phyloP scores from a whole-genome alignment of 116 monocot species.

The Dioscorea cayenensis region DNA sequence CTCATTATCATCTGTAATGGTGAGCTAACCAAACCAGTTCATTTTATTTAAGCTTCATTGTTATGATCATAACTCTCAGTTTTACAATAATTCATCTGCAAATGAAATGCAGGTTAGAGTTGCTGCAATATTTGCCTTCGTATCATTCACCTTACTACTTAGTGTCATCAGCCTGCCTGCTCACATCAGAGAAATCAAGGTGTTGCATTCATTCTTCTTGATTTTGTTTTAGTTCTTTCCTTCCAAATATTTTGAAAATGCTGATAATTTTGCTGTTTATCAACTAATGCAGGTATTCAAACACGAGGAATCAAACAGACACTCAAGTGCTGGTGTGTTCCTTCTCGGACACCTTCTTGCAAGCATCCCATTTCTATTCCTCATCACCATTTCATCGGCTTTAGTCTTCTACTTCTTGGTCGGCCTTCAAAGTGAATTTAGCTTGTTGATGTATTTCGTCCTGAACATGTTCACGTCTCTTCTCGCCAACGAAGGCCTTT shows the following conservation, averaged over 20 bases:
- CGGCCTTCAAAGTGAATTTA: slow-evolving; percentile 78
- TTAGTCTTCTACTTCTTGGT: slow-evolving; percentile 81
- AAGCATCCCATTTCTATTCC: slow-evolving; percentile 86
- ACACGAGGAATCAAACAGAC: slow-evolving; percentile 73
- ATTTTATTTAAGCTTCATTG: too few relatives aligned
- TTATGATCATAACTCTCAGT: not conserved
- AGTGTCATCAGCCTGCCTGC: slow-evolving; percentile 81
- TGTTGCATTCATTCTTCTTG: not conserved
- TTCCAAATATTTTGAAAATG: too few relatives aligned
- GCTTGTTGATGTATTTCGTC: slow-evolving; percentile 84
- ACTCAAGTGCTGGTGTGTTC: slow-evolving; percentile 62
- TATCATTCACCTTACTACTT: slow-evolving; percentile 74
- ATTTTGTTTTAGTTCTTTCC: not conserved
- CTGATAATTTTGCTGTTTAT: too few relatives aligned
- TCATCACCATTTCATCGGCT: slow-evolving; percentile 69
- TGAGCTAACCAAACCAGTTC: slow-evolving; percentile 16
- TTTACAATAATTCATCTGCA: not conserved
- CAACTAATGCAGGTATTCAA: slow-evolving; percentile 45
- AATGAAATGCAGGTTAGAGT: slow-evolving; percentile 50
- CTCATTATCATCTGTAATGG: slow-evolving; percentile 87
- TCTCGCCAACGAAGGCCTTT: slow-evolving; percentile 80
- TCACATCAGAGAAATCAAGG: slow-evolving; percentile 84
- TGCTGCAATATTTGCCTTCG: slow-evolving; percentile 77
- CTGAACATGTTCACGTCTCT: slow-evolving; percentile 78
- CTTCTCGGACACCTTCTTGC: slow-evolving; percentile 70